Percentiles rank a stretch among this genome's conserved stretches.
Conservation (phyloP, 148 eudicot genomes). For the Vaccinium darrowii region DNA sequence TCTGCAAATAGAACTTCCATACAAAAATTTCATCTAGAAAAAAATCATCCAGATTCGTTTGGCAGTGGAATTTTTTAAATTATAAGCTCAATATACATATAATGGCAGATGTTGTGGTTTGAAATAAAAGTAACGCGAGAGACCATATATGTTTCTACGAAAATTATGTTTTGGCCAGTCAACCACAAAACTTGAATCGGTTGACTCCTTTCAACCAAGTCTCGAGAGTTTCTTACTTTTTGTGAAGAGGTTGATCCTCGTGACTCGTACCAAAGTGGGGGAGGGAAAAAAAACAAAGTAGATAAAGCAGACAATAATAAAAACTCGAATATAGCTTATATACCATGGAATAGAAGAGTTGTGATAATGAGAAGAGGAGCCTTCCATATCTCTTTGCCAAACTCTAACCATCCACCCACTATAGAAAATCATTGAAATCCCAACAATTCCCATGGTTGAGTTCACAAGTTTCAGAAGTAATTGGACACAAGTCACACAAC, state of each 20-base stretch:
- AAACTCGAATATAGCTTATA: neutral
- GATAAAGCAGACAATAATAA: neutral
- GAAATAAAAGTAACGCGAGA: neutral
- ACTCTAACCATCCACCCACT: constrained; percentile 43
- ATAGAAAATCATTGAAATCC: constrained; percentile 40
- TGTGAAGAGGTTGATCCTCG: neutral
- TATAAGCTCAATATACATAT: too few species aligned
- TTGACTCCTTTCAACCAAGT: neutral
- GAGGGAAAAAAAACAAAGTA: neutral
- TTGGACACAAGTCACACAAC: constrained; percentile 23
- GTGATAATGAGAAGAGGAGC: neutral
- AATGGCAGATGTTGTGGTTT: neutral
- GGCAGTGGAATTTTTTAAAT: neutral
- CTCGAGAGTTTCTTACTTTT: neutral
- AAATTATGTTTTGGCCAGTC: too few species aligned
- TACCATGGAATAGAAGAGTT: constrained; percentile 20
- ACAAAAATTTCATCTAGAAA: neutral
- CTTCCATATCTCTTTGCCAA: constrained; percentile 32
- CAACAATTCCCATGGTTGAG: constrained; percentile 27
- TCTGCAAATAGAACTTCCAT: too few species aligned
- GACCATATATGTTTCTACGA: neutral
- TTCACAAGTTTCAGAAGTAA: constrained; percentile 31
- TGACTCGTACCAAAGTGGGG: neutral
- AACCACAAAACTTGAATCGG: neutral
- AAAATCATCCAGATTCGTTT: neutral